Conservation (phyloP, 805 yeast genomes). For the Cyberlindnera euphorbiiphila region DNA sequence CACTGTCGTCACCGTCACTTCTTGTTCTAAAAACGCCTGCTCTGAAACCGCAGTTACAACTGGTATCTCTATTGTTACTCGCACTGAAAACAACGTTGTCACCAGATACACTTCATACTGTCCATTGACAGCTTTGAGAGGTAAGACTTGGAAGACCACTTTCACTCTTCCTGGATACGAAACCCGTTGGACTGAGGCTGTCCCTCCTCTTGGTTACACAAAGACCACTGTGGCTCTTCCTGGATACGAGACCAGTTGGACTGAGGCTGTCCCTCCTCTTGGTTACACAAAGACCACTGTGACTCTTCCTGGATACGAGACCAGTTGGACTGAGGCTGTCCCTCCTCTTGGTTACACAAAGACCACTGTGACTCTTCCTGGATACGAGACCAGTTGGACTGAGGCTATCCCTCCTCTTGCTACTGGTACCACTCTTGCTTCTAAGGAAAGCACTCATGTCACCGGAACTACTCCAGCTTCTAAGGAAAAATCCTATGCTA, state of each 20-base stretch:
- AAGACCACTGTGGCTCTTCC: background rate
- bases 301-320: background rate
- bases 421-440: background rate
- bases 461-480: too few relatives aligned
- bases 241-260: too few relatives aligned
- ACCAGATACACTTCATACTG: slow-evolving; percentile 9
- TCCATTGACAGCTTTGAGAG: slow-evolving; percentile 25
- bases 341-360: too few relatives aligned
- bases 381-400: too few relatives aligned
- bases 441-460: too few relatives aligned
- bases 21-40: slow-evolving; percentile 6
- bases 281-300: too few relatives aligned
- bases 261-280: too few relatives aligned
- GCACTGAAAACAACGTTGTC: slow-evolving; percentile 2
- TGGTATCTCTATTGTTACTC: slow-evolving; percentile 5
- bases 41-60: slow-evolving; percentile 3
- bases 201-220: background rate
- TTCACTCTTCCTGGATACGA: slow-evolving; percentile 20
- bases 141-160: too few relatives aligned
- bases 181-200: too few relatives aligned
- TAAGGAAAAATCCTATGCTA: too few relatives aligned
- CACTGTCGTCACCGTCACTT: slow-evolving; percentile 11
- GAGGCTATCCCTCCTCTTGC: background rate
- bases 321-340: background rate
- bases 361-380: background rate